Base-by-base conservation (phyloP, 768 basidiomycete genomes). In the Dentipellis fragilis region DNA sequence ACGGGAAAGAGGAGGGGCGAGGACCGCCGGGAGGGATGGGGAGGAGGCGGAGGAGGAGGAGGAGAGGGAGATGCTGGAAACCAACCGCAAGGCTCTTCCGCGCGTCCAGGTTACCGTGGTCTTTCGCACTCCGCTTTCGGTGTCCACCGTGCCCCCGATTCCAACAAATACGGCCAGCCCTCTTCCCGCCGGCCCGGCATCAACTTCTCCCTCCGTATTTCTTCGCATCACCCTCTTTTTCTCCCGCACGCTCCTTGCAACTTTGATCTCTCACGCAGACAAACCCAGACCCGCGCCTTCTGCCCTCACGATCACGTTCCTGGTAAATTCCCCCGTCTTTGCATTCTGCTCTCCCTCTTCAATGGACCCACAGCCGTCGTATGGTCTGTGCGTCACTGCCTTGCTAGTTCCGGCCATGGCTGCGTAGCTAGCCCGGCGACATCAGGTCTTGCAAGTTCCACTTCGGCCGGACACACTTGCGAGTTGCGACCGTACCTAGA, bases 81-180 rank as follows among this genome's bases (percentile, higher is more conserved):
- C 58, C 54, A 57, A 61, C 46, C 14, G 58, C 49, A 29, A 49
- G 49, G 37, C 51, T 46, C 51, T 56, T 29, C 3, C 29, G 29
- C 29, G 29, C 29, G 29, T 54, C 48, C 53, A 23, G 48, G 47
- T 54, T 38, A 22, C 40, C 40, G 39, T 8, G 29, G 34, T 38
- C 3, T 55, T 60, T 59, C 59, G 60, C 50, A 52, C 55, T 52
- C 59, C 60, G 50, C 17, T n/a, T 19, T 42, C 40, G 40, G 19
- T 42, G 3, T 3, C 23, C 5, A 49, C 21, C 23, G 14, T 42
- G 40, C 14, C 19, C 40, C 40, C 19, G 14, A 42, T 10, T 21
- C 48, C 48, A 17, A 23, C 3, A 14, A 17, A 17, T 22, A 21
- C 23, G 17, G 17, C 11, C 19, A 17, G 14, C 47, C 19, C 29